phyloP scores from a whole-genome alignment of 345 rosid genomes.

The Eucalyptus globulus region DNA sequence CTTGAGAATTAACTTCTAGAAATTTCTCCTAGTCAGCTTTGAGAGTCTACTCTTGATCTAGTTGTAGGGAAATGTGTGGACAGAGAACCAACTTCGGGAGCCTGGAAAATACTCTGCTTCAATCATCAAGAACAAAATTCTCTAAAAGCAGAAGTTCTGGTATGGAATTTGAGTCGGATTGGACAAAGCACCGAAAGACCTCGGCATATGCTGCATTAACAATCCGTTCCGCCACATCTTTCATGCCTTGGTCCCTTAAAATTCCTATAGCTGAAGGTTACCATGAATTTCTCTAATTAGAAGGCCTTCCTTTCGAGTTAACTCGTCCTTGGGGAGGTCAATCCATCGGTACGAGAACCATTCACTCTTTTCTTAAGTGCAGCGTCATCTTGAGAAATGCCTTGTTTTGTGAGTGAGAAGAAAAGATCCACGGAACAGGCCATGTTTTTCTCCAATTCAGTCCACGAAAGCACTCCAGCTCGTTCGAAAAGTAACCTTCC shows the following conservation, averaged over 20 bases:
- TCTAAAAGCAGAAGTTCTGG: slow-evolving; percentile 25
- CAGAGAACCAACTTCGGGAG: slow-evolving; percentile 13
- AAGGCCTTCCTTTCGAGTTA: not conserved
- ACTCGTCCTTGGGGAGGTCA: slow-evolving; percentile 5
- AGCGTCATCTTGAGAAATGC: slow-evolving; percentile 15
- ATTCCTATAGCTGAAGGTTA: slow-evolving; percentile 79
- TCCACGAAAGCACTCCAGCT: slow-evolving; percentile 1
- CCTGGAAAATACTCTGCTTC: slow-evolving; percentile 6
- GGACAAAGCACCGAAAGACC: slow-evolving; percentile 35
- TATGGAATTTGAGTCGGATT: slow-evolving; percentile 74
- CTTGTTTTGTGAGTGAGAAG: slow-evolving; percentile 32
- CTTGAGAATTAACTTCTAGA: not conserved
- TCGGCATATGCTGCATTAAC: slow-evolving; percentile 33
- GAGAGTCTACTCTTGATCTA: not conserved
- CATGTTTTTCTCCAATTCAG: slow-evolving; percentile 18
- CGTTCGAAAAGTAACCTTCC: slow-evolving; percentile 18
- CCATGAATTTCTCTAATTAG: slow-evolving; percentile 51
- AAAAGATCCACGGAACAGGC: slow-evolving; percentile 21
- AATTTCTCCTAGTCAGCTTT: not conserved
- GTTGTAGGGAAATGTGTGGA: slow-evolving; percentile 45
- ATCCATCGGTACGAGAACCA: not conserved
- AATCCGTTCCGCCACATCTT: slow-evolving; percentile 56
- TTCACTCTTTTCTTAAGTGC: not conserved
- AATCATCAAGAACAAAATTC: slow-evolving; percentile 1
- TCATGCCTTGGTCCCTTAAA: slow-evolving; percentile 74